Evolutionary conservation across 2,329 filamentous ascomycete species (phyloP).

Genomic region (Nakataea oryzae): DNA sequence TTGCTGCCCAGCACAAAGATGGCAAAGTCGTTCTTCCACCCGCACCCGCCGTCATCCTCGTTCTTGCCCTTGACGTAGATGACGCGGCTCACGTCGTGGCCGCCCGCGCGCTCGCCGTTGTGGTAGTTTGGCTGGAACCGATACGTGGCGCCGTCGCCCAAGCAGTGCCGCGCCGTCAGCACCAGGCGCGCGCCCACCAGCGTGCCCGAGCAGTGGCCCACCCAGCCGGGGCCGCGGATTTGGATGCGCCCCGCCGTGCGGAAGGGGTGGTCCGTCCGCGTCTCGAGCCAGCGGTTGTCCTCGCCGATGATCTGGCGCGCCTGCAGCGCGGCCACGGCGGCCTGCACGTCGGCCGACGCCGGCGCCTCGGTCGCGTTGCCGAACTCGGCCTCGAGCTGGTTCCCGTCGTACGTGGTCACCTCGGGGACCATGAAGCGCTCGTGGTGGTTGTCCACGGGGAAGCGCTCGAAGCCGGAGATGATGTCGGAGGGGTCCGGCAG

Average conservation of each 20-base stretch:
- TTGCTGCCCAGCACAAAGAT: too few species aligned
- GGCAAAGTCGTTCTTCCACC: too few species aligned
- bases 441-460: too few species aligned
- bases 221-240: background rate
- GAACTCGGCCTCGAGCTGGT: too few species aligned
- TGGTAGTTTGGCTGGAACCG: background rate
- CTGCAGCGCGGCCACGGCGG: background rate
- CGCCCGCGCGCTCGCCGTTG: too few species aligned
- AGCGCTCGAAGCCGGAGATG: too few species aligned
- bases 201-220: background rate
- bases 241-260: slow-evolving; percentile 1
- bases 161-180: background rate
- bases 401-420: too few species aligned
- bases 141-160: background rate
- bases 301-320: background rate
- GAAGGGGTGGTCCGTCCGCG: background rate
- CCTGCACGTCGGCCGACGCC: background rate
- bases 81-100: too few species aligned
- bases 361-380: background rate
- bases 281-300: slow-evolving; percentile 1
- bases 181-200: background rate
- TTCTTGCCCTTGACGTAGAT: too few species aligned
- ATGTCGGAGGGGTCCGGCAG: too few species aligned
- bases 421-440: too few species aligned
- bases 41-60: too few species aligned